These are phyloP conservation scores for Neurospora sp. DNA, from an alignment of 495 filamentous ascomycete species.

Conservation along the genomic window DNA sequence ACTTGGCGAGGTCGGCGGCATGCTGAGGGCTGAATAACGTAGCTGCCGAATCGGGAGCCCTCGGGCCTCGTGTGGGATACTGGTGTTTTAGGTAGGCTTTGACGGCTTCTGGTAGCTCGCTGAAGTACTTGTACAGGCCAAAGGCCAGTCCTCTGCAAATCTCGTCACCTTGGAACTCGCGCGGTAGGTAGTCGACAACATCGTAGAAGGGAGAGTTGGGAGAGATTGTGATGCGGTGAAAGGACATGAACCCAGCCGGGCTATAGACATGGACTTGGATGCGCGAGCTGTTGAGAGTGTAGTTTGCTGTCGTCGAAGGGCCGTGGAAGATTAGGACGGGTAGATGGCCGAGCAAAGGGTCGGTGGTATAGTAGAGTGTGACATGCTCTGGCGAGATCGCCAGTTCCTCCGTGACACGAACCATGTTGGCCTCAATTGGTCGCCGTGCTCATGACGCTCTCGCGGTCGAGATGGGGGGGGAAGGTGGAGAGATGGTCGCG, in stretches of 20 bases:
- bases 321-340: constrained; percentile 79
- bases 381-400: constrained; percentile 65
- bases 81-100: constrained; percentile 50
- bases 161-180: constrained; percentile 89
- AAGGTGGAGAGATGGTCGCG: background rate
- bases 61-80: constrained; percentile 35
- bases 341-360: constrained; percentile 62
- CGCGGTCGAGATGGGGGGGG: background rate
- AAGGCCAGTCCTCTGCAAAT: constrained; percentile 83
- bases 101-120: constrained; percentile 66
- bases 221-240: constrained; percentile 81
- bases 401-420: constrained; percentile 54
- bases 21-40: constrained; percentile 83
- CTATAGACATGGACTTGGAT: constrained; percentile 90
- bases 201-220: constrained; percentile 91
- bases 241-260: constrained; percentile 76
- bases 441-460: constrained; percentile 10
- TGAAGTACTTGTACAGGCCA: constrained; percentile 85
- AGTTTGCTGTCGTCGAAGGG: constrained; percentile 70
- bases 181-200: constrained; percentile 83
- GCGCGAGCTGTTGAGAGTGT: constrained; percentile 76
- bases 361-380: constrained; percentile 70
- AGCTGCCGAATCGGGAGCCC: constrained; percentile 48
- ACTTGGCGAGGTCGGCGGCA: constrained; percentile 78
- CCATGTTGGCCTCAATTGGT: constrained; percentile 48